Evolutionary conservation across 2,329 filamentous ascomycete species (phyloP).

Genomic region (Chrysoporthe cubensis): DNA sequence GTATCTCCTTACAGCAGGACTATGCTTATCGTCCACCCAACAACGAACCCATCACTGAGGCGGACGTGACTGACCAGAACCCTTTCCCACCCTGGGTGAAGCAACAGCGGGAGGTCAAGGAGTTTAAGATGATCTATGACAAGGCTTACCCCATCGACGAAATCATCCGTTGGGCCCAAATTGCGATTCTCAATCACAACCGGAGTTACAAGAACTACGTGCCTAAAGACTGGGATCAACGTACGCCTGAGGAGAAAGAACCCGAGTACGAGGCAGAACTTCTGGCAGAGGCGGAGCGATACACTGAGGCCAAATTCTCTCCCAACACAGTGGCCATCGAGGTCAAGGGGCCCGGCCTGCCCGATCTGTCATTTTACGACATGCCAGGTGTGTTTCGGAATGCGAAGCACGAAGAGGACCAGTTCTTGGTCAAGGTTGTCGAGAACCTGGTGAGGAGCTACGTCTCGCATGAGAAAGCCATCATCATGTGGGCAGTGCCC

Average conservation of each 20-base stretch:
- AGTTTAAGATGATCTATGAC: slow-evolving; percentile 67
- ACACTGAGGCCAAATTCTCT: slow-evolving; percentile 69
- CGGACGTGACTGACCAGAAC: slow-evolving; percentile 52
- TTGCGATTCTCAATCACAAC: slow-evolving; percentile 74
- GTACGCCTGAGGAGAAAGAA: slow-evolving; percentile 28
- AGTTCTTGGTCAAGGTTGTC: slow-evolving; percentile 73
- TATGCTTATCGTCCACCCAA: slow-evolving; percentile 58
- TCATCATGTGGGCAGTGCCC: slow-evolving; percentile 76
- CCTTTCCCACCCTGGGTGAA: slow-evolving; percentile 70
- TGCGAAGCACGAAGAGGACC: slow-evolving; percentile 64
- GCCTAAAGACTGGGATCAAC: slow-evolving; percentile 45
- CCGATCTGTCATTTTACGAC: slow-evolving; percentile 82
- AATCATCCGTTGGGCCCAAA: slow-evolving; percentile 73
- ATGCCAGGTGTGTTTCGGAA: slow-evolving; percentile 81
- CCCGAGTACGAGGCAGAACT: slow-evolving; percentile 24
- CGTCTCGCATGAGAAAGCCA: slow-evolving; percentile 68
- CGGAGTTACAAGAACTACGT: slow-evolving; percentile 56
- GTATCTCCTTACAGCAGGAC: slow-evolving; percentile 67
- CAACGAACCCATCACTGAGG: slow-evolving; percentile 45
- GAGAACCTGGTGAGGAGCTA: slow-evolving; percentile 72
- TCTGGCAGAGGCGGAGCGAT: slow-evolving; percentile 43
- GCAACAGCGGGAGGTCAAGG: slow-evolving; percentile 49
- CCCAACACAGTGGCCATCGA: slow-evolving; percentile 81
- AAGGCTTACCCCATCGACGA: slow-evolving; percentile 68
- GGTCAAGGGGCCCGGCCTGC: slow-evolving; percentile 72